These are phyloP conservation scores for Pholiota adiposa DNA, from an alignment of 1,284 basidiomycete genomes.

Conservation along the genomic window DNA sequence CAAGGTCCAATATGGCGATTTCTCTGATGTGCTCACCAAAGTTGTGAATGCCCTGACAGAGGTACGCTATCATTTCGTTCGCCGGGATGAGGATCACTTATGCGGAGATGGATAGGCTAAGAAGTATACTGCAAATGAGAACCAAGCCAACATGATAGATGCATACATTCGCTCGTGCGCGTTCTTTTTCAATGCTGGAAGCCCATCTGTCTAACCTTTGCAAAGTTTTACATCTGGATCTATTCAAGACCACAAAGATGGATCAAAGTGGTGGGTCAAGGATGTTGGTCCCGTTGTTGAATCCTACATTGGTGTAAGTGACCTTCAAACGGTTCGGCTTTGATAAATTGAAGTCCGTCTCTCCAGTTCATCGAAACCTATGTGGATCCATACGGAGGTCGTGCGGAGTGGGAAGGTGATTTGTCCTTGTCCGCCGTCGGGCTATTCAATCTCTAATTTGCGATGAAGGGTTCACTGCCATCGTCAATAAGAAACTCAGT, in stretches of 20 bases:
- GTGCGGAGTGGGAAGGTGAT: slow-evolving; percentile 85
- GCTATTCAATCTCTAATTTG: slow-evolving; percentile 4
- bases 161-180: slow-evolving; percentile 78
- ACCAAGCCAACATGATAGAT: slow-evolving; percentile 75
- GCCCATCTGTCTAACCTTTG: background rate
- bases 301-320: slow-evolving; percentile 72
- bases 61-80: slow-evolving; percentile 38
- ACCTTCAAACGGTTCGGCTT: slow-evolving; percentile 28
- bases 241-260: slow-evolving; percentile 78
- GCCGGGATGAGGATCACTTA: background rate
- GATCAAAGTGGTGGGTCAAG: slow-evolving; percentile 80
- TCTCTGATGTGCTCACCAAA: slow-evolving; percentile 56
- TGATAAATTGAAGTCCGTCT: slow-evolving; percentile 8
- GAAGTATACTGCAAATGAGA: slow-evolving; percentile 72
- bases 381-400: slow-evolving; percentile 82
- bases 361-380: slow-evolving; percentile 73
- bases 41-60: slow-evolving; percentile 61
- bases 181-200: background rate
- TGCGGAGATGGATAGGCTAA: slow-evolving; percentile 53
- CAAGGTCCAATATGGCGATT: slow-evolving; percentile 75
- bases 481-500: slow-evolving; percentile 83
- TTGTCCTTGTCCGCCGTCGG: background rate
- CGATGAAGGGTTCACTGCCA: slow-evolving; percentile 84
- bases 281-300: slow-evolving; percentile 88
- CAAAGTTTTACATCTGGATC: slow-evolving; percentile 76